phyloP scores from a whole-genome alignment of 345 rosid species.

The Lepidium africanum region DNA sequence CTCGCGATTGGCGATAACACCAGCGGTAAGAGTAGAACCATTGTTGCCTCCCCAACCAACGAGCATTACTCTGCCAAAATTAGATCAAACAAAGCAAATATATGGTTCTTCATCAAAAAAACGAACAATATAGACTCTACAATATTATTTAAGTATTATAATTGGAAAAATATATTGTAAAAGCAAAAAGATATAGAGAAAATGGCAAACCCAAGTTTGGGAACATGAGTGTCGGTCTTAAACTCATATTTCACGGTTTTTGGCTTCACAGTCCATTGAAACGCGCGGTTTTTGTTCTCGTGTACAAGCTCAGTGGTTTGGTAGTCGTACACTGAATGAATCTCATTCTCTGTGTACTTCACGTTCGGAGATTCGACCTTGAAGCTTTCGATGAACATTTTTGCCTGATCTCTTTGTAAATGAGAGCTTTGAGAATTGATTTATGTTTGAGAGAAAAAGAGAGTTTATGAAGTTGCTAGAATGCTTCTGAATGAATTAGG shows the following conservation, averaged over 20 bases:
- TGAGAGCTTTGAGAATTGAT: neutral
- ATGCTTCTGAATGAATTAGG: conserved; percentile 5
- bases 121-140: neutral
- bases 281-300: conserved; percentile 67
- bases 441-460: neutral
- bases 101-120: neutral
- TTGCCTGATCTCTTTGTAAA: conserved; percentile 3
- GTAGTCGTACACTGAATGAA: conserved; percentile 77
- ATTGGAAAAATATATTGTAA: neutral
- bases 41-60: conserved; percentile 99
- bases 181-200: neutral
- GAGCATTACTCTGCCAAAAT: conserved; percentile 67
- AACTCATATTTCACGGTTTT: conserved; percentile 84
- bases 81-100: neutral
- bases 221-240: conserved; percentile 66
- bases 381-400: conserved; percentile 82
- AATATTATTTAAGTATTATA: neutral
- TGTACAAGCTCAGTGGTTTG: conserved; percentile 94
- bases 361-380: conserved; percentile 88
- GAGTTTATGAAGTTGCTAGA: neutral
- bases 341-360: conserved; percentile 73
- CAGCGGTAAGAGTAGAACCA: conserved; percentile 88
- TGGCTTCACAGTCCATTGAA: conserved; percentile 86
- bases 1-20: conserved; percentile 86
- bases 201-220: conserved; percentile 71